Evolutionary conservation across 768 basidiomycete genomes (phyloP), one percentile per base, ranked within the genome.

Genomic region (Exsudoporus frostii): DNA sequence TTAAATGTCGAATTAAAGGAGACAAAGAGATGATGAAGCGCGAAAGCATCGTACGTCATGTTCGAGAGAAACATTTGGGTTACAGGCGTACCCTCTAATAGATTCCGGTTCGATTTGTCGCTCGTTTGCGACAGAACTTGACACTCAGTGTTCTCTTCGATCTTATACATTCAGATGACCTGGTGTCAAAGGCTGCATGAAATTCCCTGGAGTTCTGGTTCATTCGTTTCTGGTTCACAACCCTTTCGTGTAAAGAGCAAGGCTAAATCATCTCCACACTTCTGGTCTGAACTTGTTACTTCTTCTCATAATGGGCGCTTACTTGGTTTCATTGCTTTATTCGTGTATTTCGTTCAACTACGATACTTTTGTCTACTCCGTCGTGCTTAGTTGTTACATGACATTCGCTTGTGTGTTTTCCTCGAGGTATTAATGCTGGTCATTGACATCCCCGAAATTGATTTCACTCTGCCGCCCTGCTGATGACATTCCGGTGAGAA

Each of bases 1-100:
- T 2, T 0, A 45, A 45, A 1, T 64, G 63, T 27, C 30, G 33
- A 10, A 27, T 46, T 11, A 50, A 38, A 32, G 41, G 45, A 19
- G 27, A 19, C 2, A 46, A n/a, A 8, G 1, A 0, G 2, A 4
- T 0, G 14, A 39, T 66, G 17, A 66, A 65, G 0, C 60, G 65
- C 2, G 56, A 65, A 32, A 51, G 50, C 9, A 58, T 66, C 4
- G 37, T 49, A 1, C 52, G 65, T 0, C 65, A 66, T 1, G 15
- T 63, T 0, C 40, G 51, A 0, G 65, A 66, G 32, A 51, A 7
- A 3, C 65, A 66, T 22, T 3, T 66, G 7, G 6, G 45, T 5
- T 42, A 10, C 20, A 65, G 22, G 36, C 57, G 63, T 32, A 37
- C 40, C 14, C 19, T 11, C 8, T 41, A 8, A 11, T 13, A 15